Conservation (phyloP, 139 green algal genomes). For the Chlamydomonas incerta region DNA sequence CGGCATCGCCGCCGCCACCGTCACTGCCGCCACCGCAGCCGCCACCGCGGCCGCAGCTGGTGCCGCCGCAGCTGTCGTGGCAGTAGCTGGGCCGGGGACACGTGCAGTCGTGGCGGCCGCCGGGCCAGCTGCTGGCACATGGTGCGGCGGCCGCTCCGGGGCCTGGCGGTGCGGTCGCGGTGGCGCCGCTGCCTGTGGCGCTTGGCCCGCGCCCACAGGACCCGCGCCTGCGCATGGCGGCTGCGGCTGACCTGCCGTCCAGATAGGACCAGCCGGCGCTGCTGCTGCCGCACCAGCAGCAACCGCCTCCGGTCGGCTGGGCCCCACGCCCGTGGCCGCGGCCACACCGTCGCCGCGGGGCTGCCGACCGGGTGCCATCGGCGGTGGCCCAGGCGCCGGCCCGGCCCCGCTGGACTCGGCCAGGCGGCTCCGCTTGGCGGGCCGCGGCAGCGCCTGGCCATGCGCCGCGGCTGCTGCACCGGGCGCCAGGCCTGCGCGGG, state of each 20-base stretch:
- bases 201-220: no score
- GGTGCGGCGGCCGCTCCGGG: background rate
- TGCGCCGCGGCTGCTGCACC: background rate
- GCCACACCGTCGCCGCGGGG: no score
- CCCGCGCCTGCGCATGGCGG: no score
- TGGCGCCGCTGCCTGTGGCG: no score
- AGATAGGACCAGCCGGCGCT: no score
- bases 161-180: background rate
- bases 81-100: background rate
- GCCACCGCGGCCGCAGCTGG: background rate
- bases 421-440: background rate
- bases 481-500: background rate
- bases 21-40: background rate
- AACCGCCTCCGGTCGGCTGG: no score
- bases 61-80: background rate
- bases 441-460: background rate
- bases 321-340: no score
- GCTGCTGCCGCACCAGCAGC: no score
- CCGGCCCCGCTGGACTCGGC: no score
- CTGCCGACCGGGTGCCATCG: no score
- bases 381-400: background rate
- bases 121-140: no score
- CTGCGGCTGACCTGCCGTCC: no score
- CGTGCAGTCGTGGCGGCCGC: background rate
- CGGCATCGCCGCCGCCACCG: constrained; percentile 9